A percentile compares a stretch with the other conserved stretches of the same genome.
Conservation (phyloP, 208 protist species). For the Eutreptiella sp. region DNA sequence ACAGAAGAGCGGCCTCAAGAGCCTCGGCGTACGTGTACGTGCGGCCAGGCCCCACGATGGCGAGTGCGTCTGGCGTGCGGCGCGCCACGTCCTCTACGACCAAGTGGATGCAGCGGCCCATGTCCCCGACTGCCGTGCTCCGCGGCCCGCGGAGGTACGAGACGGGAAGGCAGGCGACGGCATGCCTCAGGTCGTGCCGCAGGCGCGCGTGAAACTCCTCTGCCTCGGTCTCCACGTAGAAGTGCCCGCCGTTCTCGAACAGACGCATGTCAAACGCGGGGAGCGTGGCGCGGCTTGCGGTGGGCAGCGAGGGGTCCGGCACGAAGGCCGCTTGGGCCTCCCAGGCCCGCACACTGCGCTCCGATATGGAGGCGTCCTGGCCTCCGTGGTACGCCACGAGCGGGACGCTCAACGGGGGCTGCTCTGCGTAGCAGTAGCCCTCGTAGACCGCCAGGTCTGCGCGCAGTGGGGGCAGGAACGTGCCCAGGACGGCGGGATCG, state of each 20-base stretch:
- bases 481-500: neutral
- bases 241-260: constrained; percentile 25
- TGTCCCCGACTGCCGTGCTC: neutral
- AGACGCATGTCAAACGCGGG: neutral
- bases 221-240: constrained; percentile 7
- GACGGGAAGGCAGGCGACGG: neutral
- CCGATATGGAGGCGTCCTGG: neutral
- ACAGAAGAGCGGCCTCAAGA: neutral
- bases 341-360: neutral
- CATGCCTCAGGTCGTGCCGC: neutral
- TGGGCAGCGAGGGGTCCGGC: too few species aligned
- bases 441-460: constrained; percentile 23
- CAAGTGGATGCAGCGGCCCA: neutral
- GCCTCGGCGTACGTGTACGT: constrained; percentile 15
- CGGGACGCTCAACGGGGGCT: neutral
- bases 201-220: neutral
- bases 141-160: neutral
- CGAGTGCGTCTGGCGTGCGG: constrained; percentile 10
- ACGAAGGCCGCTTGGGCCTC: neutral
- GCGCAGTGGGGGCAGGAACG: constrained; percentile 12
- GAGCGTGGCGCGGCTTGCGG: neutral
- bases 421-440: neutral
- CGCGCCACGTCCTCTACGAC: neutral
- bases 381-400: neutral
- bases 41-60: constrained; percentile 5